phyloP scores from a whole-genome alignment of 148 eudicot species.

The Rhododendron mucronatum region DNA sequence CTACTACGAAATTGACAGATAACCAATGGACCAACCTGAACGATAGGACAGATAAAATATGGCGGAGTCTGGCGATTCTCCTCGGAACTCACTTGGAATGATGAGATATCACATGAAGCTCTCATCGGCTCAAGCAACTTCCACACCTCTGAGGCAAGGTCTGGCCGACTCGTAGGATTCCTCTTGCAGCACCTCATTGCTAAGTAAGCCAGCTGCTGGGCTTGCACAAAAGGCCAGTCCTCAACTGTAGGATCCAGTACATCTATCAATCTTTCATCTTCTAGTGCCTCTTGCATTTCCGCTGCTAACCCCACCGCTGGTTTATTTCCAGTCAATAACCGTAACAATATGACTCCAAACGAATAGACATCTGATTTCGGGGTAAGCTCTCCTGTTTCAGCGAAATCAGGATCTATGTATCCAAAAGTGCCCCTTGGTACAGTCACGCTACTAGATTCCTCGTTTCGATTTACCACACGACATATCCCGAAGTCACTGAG shows the following conservation, averaged over 20 bases:
- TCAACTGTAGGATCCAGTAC: constrained; percentile 79
- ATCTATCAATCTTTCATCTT: constrained; percentile 41
- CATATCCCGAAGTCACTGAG: constrained; percentile 75
- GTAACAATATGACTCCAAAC: constrained; percentile 64
- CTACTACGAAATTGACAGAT: not conserved
- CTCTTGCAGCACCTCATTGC: constrained; percentile 67
- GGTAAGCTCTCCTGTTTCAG: constrained; percentile 57
- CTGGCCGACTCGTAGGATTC: constrained; percentile 47
- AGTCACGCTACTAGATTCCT: constrained; percentile 32
- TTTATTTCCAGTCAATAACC: constrained; percentile 61
- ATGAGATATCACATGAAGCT: constrained; percentile 49
- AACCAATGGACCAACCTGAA: constrained; percentile 51
- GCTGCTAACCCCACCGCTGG: constrained; percentile 50
- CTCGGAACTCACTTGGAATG: constrained; percentile 26
- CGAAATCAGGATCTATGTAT: constrained; percentile 73
- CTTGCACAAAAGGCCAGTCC: constrained; percentile 75
- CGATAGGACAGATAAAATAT: constrained; percentile 78
- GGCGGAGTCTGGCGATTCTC: constrained; percentile 36
- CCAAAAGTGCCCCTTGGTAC: constrained; percentile 68
- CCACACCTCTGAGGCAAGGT: constrained; percentile 69
- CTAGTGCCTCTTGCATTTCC: constrained; percentile 66
- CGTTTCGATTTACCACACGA: constrained; percentile 36
- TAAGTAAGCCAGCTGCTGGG: constrained; percentile 66
- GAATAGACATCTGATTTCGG: constrained; percentile 77
- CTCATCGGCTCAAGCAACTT: constrained; percentile 73